phyloP scores from a whole-genome alignment of 164 flowering plant species.

The Euptelea pleiosperma region DNA sequence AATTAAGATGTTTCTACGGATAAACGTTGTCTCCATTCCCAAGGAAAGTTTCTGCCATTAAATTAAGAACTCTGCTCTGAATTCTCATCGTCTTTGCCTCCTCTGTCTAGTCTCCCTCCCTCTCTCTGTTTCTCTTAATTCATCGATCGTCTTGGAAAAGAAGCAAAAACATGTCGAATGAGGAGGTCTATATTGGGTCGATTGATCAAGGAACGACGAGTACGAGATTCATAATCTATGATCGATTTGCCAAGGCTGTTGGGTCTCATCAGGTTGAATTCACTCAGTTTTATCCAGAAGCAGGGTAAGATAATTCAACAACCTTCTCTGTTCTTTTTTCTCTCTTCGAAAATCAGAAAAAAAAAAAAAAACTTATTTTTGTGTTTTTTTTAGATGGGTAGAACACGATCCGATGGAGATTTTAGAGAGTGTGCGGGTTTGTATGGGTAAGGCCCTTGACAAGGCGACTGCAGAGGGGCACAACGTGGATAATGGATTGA shows the following conservation, averaged over 20 bases:
- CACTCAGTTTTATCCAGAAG: slow-evolving; percentile 82
- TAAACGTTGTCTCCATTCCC: too few species aligned
- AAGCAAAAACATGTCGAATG: slow-evolving; percentile 37
- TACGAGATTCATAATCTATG: slow-evolving; percentile 84
- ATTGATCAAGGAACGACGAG: slow-evolving; percentile 98
- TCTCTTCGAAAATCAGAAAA: not conserved
- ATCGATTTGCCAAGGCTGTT: slow-evolving; percentile 38
- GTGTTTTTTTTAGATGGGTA: slow-evolving; percentile 63
- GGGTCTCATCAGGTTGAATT: slow-evolving; percentile 95
- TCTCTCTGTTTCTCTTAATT: too few species aligned
- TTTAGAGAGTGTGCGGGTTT: slow-evolving; percentile 65
- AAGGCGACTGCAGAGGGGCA: slow-evolving; percentile 83
- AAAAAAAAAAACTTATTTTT: not conserved
- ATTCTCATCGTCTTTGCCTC: too few species aligned
- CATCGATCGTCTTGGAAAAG: too few species aligned
- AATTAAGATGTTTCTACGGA: too few species aligned
- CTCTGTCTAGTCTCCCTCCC: too few species aligned
- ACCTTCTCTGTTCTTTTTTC: not conserved
- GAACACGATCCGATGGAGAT: slow-evolving; percentile 98
- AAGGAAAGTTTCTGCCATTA: too few species aligned
- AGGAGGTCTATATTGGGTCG: slow-evolving; percentile 55
- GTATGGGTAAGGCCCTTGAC: slow-evolving; percentile 77
- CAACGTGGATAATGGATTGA: slow-evolving; percentile 72
- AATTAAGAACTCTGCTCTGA: too few species aligned
- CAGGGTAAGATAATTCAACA: slow-evolving; percentile 53